Conservation (phyloP, 768 basidiomycete genomes). For the Collybia sp. region DNA sequence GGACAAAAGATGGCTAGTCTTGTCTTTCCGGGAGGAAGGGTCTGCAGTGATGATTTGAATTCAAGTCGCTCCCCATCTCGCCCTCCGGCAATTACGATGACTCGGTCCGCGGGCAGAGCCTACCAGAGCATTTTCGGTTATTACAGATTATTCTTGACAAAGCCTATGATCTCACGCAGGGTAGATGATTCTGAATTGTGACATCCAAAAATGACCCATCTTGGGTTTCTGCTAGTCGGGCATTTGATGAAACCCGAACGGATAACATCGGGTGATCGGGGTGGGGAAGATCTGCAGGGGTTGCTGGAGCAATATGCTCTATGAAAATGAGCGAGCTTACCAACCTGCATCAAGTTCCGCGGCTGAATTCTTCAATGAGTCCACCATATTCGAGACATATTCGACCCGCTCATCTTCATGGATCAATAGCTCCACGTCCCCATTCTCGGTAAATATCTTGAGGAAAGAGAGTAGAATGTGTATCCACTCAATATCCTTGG, state of each 20-base stretch:
- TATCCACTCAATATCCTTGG: slow-evolving; percentile 76
- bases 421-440: slow-evolving; percentile 47
- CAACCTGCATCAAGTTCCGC: slow-evolving; percentile 52
- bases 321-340: slow-evolving; percentile 4
- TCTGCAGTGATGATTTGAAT: slow-evolving; percentile 39
- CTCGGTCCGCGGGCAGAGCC: slow-evolving; percentile 58
- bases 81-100: slow-evolving; percentile 57
- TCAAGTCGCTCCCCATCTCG: slow-evolving; percentile 57
- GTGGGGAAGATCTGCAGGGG: slow-evolving; percentile 53
- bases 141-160: too few relatives aligned
- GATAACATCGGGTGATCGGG: slow-evolving; percentile 68
- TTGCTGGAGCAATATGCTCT: background rate
- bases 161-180: slow-evolving; percentile 53
- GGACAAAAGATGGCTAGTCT: slow-evolving; percentile 60
- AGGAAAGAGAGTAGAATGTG: slow-evolving; percentile 75
- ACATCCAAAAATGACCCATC: slow-evolving; percentile 66
- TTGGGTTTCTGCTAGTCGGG: slow-evolving; percentile 47
- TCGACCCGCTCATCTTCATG: slow-evolving; percentile 43
- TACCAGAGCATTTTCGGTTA: slow-evolving; percentile 19
- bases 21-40: slow-evolving; percentile 57
- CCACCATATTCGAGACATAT: slow-evolving; percentile 50
- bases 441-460: slow-evolving; percentile 56
- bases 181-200: slow-evolving; percentile 59
- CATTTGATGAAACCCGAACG: slow-evolving; percentile 41
- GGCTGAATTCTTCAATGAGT: slow-evolving; percentile 42